Base-by-base conservation (phyloP, 345 rosid genomes). In the Sisymbrium irio region DNA sequence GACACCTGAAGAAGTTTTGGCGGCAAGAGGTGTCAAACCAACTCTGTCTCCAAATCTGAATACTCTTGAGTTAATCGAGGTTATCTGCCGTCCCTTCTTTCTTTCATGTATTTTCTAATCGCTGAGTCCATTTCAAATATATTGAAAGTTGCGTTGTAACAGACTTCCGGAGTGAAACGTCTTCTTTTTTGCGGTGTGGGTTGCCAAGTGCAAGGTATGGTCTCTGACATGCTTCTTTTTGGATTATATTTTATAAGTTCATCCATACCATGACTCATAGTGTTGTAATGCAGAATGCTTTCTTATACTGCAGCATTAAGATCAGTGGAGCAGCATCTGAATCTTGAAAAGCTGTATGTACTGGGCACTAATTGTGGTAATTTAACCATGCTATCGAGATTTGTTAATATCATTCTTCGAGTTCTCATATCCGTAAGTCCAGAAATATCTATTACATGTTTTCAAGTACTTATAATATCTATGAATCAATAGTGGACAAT, bases 161-260 rank as follows among this genome's bases (percentile, higher is more conserved):
- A 93, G 98, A 85, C 97, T 57, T 91, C 97, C 6, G 94, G 98
- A 32, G 96, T 93, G 35, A 93, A 93, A 72, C 93, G 96, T 78
- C 94, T 93, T 74, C 97, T 93, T 72, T 91, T 93, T 63, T 91
- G 98, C 78, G 98, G 98, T 28, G 98, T 93, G 62, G 97, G 98
- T 62, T 93, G 98, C 82, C 98, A 93, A 88, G 98, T 93, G 74
- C 97, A 89, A 80, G 98, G 98, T 93, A 73, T 51, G 57, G 57
- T 32, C 61, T 62, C 27, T 55, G 10, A 61, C 71, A 56, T 40
- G 39, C 64, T 53, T 71, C 53, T 27, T 56, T 46, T 37, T 36
- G 15, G 32, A 62, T 64, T 63, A 41, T 46, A 27, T 44, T 13
- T 17, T 42, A n/a, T n/a, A 69, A 39, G 64, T 46, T 79, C 73